Base-by-base conservation (phyloP, 257 asterid genomes). In the Gentiana macrophylla region DNA sequence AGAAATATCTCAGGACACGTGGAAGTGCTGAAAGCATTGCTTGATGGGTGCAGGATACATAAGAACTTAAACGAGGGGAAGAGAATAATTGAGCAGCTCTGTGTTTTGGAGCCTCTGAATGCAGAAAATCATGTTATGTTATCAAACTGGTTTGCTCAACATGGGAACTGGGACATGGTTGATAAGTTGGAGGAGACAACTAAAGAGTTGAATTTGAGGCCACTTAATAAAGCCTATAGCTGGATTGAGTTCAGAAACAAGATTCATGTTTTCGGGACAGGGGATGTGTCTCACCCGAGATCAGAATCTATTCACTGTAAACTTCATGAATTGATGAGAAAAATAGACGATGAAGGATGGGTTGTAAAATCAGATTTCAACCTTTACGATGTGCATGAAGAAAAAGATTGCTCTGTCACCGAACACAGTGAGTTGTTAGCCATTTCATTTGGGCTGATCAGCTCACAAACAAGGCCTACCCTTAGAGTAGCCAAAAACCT, bases 21-120 rank as follows among this genome's bases (percentile, higher is more conserved):
- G 48, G 75, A 70, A 54, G 71, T 70, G 37, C 62, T 70, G 47
- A 70, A 67, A 70, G 75, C 75, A 32, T 55, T 70, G n/a, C 46
- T 70, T 12, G 56, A 65, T 60, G 75, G 75, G 5, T 60, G 66
- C 64, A 70, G 63, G 51, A 60, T 64, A 61, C 67, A 70, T 51
- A 63, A 41, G 33, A 38, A 70, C 46, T 32, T 32, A 35, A 11
- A 44, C 12, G 55, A 37, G 35, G 67, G 64, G 11, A 70, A 55
- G 47, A 41, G 54, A 51, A 52, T 60, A 38, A 35, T 64, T 32
- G 63, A 61, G 52, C 57, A 64, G 61, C 71, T 70, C 34, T 60
- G 59, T 37, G 61, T 60, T 12, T 52, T 70, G 49, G 75, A 70
- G 57, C 75, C 75, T 50, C 64, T 60, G 0, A 70, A 56, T n/a